Conservation (phyloP, 129 eudicot genomes). For the Flaveria brownii region DNA sequence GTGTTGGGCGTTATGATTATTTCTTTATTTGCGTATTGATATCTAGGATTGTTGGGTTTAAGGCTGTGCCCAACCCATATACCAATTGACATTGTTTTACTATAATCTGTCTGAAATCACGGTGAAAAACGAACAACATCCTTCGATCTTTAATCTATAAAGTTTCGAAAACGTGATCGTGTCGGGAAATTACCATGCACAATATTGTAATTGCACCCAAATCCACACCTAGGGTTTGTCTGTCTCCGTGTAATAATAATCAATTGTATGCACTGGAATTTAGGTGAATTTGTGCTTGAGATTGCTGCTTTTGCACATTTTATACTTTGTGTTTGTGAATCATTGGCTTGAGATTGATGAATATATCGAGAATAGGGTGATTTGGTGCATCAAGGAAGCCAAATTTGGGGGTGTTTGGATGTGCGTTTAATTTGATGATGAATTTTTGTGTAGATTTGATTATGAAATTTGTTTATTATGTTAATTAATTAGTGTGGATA, state of each 20-base stretch:
- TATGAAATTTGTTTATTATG: too few species aligned
- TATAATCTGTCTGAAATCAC: background rate
- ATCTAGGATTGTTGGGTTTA: too few species aligned
- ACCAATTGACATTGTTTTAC: background rate
- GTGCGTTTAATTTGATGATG: background rate
- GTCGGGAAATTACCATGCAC: constrained; percentile 24
- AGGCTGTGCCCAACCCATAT: too few species aligned
- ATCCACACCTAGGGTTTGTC: constrained; percentile 23
- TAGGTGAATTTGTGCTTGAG: constrained; percentile 18
- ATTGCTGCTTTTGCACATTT: constrained; percentile 33
- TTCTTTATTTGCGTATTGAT: too few species aligned
- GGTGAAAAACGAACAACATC: background rate
- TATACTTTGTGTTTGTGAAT: constrained; percentile 30
- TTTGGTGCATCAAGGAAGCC: constrained; percentile 2
- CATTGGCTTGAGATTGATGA: constrained; percentile 29
- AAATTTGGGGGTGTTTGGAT: too few species aligned
- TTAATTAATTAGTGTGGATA: too few species aligned
- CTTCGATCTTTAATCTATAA: background rate
- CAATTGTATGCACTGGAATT: constrained; percentile 7
- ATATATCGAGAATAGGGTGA: constrained; percentile 1
- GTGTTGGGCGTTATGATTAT: too few species aligned
- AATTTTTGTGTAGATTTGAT: background rate
- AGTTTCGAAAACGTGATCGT: constrained; percentile 5
- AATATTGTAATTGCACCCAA: background rate
- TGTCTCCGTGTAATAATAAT: background rate